Evolutionary conservation across 1,284 basidiomycete genomes (phyloP), one percentile per base, ranked within the genome.

Genomic region (Ceratobasidium papillatum): DNA sequence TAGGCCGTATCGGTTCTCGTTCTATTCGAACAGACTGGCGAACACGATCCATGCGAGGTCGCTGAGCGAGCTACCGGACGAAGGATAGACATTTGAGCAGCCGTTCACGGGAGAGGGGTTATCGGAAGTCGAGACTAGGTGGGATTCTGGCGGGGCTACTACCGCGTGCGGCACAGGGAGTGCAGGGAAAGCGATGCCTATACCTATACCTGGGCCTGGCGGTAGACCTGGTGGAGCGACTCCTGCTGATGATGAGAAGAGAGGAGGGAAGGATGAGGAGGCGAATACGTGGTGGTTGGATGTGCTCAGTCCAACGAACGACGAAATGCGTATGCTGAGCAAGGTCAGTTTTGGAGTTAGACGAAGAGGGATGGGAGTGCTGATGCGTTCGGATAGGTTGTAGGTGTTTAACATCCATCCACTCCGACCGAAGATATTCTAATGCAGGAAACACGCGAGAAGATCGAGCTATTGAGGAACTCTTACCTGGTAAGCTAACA

Each of bases 371-470:
- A 54, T 32, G 17, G 2, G 5, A 30, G 74, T 11, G 51, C 47
- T 63, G n/a, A 68, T 72, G 36, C n/a, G 19, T 59, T 41, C 11
- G 17, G 12, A n/a, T n/a, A n/a, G n/a, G n/a, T n/a, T n/a, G n/a
- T 78, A 96, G 95, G 95, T 96, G 14, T 99, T 99, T 83, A 90
- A 89, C 17, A 98, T 99, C 80, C 98, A 99, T 84, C 98, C 98
- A 2, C 87, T 99, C 77, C 98, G 4, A 98, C 96, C 17, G 98
- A 99, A 85, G 98, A 99, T 86, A 99, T 99, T 81, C 90, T 96
- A 80, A 98, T 99, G 92, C 97, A 99, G 82, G 98, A 99, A 85
- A 95, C 96, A 47, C 94, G 98, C 79, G 98, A 99, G 84, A 99
- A 99, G 87, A 99, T 99, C 79, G 98, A 99, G 82, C 88, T 99